Evolutionary conservation across 2,329 filamentous ascomycete genomes (phyloP).

Genomic region (Didymella exigua): DNA sequence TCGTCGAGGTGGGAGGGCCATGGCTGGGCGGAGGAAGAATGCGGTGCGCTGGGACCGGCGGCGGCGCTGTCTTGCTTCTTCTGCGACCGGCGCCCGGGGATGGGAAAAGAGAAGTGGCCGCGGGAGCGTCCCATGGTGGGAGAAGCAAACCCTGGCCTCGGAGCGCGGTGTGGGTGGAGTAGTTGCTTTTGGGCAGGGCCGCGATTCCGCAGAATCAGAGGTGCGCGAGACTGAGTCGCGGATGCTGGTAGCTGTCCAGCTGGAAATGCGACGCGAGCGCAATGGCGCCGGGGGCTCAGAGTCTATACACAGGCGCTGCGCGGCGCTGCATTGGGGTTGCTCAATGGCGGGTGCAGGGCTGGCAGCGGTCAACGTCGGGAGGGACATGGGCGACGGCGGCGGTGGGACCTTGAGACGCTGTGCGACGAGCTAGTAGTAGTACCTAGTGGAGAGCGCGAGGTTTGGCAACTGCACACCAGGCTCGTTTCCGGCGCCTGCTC

Average conservation of each 20-base stretch:
- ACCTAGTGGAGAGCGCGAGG: conserved; percentile 4
- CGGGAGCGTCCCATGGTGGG: conserved; percentile 34
- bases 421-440: conserved; percentile 12
- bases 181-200: conserved; percentile 23
- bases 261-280: background rate
- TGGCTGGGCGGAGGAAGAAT: conserved; percentile 26
- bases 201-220: conserved; percentile 36
- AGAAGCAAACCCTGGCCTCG: conserved; percentile 13
- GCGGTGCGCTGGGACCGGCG: conserved; percentile 26
- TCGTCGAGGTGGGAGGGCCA: conserved; percentile 34
- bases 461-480: background rate
- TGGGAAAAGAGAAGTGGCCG: conserved; percentile 46
- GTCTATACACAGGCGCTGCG: conserved; percentile 6
- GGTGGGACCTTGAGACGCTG: background rate
- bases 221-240: conserved; percentile 33
- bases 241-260: background rate
- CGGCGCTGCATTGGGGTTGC: conserved; percentile 14
- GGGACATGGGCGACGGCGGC: conserved; percentile 19
- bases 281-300: conserved; percentile 3
- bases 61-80: conserved; percentile 23
- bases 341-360: conserved; percentile 14
- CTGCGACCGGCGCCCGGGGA: conserved; percentile 40
- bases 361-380: conserved; percentile 19
- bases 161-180: conserved; percentile 27
- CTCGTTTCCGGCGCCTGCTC: conserved; percentile 2